These are phyloP conservation scores for Candida boleticola DNA, from an alignment of 805 yeast species.

Conservation along the genomic window DNA sequence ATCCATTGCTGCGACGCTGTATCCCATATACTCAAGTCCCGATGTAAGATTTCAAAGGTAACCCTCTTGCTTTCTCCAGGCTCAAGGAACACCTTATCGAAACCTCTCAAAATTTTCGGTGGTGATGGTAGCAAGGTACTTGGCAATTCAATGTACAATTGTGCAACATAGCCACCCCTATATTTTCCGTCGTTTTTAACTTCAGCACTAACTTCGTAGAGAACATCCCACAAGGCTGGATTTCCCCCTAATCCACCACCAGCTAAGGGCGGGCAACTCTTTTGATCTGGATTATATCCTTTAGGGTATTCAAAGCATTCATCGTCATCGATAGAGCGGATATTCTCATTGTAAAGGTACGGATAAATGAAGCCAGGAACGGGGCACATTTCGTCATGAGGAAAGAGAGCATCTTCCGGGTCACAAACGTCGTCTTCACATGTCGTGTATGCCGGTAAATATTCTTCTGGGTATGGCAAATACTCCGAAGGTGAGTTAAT, in stretches of 20 bases:
- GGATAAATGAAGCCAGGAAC: slow-evolving; percentile 60
- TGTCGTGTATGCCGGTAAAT: slow-evolving; percentile 40
- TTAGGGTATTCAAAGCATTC: slow-evolving; percentile 38
- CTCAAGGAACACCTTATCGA: slow-evolving; percentile 49
- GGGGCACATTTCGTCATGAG: slow-evolving; percentile 50
- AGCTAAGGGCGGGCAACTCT: slow-evolving; percentile 34
- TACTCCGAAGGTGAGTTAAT: slow-evolving; percentile 44
- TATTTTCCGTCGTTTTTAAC: slow-evolving; percentile 48
- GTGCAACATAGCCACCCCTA: slow-evolving; percentile 50
- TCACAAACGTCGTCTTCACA: slow-evolving; percentile 49
- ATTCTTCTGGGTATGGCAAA: slow-evolving; percentile 45
- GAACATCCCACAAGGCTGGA: slow-evolving; percentile 55
- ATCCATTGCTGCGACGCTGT: slow-evolving; percentile 55
- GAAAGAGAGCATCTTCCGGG: slow-evolving; percentile 54
- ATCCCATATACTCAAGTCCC: slow-evolving; percentile 61
- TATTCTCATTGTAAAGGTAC: slow-evolving; percentile 40
- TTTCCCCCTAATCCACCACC: slow-evolving; percentile 61
- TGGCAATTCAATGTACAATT: slow-evolving; percentile 53
- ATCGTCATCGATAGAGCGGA: slow-evolving; percentile 32
- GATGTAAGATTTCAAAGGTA: slow-evolving; percentile 44
- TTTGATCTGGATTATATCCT: slow-evolving; percentile 35
- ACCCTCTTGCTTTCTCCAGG: slow-evolving; percentile 39
- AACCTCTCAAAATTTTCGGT: slow-evolving; percentile 52
- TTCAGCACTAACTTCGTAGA: slow-evolving; percentile 44
- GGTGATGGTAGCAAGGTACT: slow-evolving; percentile 49